These are phyloP conservation scores for Dictyostelium discoideum DNA, from an alignment of 78 protist species.

Conservation along the genomic window DNA sequence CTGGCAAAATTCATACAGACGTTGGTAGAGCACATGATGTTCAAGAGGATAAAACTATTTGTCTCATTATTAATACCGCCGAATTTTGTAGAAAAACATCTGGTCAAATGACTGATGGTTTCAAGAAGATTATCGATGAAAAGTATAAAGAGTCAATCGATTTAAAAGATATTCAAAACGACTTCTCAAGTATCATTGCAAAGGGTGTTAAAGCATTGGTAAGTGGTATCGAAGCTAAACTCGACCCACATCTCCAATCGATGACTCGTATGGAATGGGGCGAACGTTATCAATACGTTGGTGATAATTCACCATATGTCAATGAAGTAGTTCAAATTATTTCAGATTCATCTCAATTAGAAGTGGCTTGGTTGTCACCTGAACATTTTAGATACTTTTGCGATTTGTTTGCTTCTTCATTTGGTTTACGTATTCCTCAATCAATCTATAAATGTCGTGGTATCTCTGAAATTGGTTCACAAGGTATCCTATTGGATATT, in stretches of 20 bases:
- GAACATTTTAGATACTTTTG: constrained; percentile 69
- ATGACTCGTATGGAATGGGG: constrained; percentile 77
- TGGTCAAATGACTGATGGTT: constrained; percentile 26
- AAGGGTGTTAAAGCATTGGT: constrained; percentile 61
- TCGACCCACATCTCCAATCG: constrained; percentile 30
- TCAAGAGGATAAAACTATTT: constrained; percentile 40
- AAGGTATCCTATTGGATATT: constrained; percentile 67
- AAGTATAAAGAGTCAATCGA: constrained; percentile 49
- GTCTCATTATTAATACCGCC: constrained; percentile 76
- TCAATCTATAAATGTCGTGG: constrained; percentile 54
- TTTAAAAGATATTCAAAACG: constrained; percentile 39
- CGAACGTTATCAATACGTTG: constrained; percentile 1
- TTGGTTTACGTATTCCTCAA: constrained; percentile 35
- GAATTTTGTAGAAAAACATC: constrained; percentile 65
- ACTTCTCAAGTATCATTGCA: constrained; percentile 54
- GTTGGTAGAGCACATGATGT: constrained; percentile 50
- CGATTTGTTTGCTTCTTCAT: constrained; percentile 57
- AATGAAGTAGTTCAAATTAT: constrained; percentile 26
- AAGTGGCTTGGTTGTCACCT: constrained; percentile 13
- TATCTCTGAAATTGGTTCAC: constrained; percentile 78
- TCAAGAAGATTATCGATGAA: constrained; percentile 41
- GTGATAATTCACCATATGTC: constrained; percentile 78
- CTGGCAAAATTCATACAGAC: constrained; percentile 1
- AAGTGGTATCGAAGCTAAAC: constrained; percentile 47
- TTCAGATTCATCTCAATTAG: background rate